Conservation (phyloP, 805 yeast species). For the Saccharomycopsis javanensis region DNA sequence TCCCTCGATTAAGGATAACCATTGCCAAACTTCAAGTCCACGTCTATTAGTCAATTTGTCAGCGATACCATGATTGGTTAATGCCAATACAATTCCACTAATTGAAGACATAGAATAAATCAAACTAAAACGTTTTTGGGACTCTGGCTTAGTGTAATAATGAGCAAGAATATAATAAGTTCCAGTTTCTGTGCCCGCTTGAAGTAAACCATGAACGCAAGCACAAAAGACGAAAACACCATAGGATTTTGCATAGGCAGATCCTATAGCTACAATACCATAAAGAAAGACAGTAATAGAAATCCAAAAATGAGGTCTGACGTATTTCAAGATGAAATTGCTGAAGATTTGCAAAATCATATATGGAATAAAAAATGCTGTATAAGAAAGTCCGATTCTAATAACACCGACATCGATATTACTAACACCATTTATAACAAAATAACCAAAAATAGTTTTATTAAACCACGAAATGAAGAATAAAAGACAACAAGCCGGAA, state of each 20-base stretch:
- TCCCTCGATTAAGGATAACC: constrained; percentile 43
- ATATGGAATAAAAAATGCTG: constrained; percentile 60
- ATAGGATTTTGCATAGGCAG: constrained; percentile 52
- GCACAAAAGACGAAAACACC: constrained; percentile 57
- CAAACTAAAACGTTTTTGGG: constrained; percentile 58
- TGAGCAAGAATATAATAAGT: constrained; percentile 54
- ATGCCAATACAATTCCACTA: constrained; percentile 71
- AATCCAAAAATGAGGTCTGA: constrained; percentile 59
- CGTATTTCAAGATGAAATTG: constrained; percentile 46
- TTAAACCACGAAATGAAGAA: constrained; percentile 64
- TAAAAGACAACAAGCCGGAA: constrained; percentile 59
- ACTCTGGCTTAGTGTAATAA: constrained; percentile 47
- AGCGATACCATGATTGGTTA: constrained; percentile 52
- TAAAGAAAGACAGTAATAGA: constrained; percentile 48
- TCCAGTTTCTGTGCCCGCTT: constrained; percentile 67
- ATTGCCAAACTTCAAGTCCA: constrained; percentile 33
- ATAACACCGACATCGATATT: constrained; percentile 27
- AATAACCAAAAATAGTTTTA: constrained; percentile 62
- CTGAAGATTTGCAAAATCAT: constrained; percentile 47
- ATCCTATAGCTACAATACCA: constrained; percentile 53
- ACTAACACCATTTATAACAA: constrained; percentile 29
- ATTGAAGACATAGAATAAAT: constrained; percentile 59
- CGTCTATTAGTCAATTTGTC: constrained; percentile 34
- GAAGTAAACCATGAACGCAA: constrained; percentile 55
- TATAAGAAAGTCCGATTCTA: background rate